phyloP scores from a whole-genome alignment of 257 asterid species.

The Solanum paucissectum region DNA sequence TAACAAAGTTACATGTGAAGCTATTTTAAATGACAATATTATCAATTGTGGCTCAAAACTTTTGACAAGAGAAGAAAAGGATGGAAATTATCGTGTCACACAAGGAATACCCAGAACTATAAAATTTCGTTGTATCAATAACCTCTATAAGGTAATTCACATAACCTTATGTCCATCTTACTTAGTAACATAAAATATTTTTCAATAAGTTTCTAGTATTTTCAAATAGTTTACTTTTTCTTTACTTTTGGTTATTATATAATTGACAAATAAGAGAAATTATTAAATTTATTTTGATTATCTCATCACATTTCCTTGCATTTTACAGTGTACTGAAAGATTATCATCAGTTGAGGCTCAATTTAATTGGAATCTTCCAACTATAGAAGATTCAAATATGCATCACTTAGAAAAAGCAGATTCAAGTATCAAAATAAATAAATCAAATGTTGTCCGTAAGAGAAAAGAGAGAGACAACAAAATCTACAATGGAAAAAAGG shows the following conservation, averaged over 20 bases:
- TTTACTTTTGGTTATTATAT: neutral
- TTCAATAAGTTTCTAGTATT: neutral
- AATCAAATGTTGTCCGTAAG: neutral
- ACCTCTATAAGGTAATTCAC: neutral
- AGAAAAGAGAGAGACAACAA: neutral
- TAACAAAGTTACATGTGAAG: neutral
- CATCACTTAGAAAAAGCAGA: neutral
- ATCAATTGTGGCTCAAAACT: neutral
- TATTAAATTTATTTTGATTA: neutral
- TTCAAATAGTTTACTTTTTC: neutral
- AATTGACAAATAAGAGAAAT: neutral
- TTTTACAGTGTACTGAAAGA: neutral
- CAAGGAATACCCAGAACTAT: neutral
- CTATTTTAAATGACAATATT: neutral
- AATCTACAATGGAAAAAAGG: neutral
- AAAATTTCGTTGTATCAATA: neutral
- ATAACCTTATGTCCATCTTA: neutral
- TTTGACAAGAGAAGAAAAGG: neutral
- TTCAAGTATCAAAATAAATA: neutral
- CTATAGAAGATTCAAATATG: neutral
- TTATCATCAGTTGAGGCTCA: neutral
- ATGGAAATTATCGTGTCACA: neutral
- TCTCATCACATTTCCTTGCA: neutral
- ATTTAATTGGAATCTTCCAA: neutral
- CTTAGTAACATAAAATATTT: neutral